These are phyloP conservation scores for Usnea hakonensis DNA, from an alignment of 495 filamentous ascomycete species.

Conservation along the genomic window DNA sequence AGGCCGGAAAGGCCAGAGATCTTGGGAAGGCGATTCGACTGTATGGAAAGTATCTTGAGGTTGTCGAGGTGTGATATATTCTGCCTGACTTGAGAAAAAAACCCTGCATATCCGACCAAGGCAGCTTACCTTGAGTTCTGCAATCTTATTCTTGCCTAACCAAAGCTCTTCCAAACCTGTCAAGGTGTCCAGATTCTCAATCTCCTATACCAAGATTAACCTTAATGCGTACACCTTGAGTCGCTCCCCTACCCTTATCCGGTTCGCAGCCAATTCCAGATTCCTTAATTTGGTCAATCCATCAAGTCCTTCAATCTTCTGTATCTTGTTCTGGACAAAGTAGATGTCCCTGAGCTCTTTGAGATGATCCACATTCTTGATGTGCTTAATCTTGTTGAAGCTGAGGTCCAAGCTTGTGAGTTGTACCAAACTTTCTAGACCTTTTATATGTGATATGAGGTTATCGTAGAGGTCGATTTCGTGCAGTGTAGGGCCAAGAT, in stretches of 20 bases:
- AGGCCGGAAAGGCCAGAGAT: constrained; percentile 67
- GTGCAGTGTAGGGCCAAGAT: constrained; percentile 54
- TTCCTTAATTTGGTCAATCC: constrained; percentile 66
- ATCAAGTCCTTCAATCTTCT: constrained; percentile 74
- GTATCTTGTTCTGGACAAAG: constrained; percentile 93
- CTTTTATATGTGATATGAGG: constrained; percentile 78
- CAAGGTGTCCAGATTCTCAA: constrained; percentile 77
- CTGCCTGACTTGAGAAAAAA: constrained; percentile 25
- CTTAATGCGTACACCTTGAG: not conserved
- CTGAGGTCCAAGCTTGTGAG: constrained; percentile 80
- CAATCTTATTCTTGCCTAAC: constrained; percentile 98
- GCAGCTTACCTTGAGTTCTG: constrained; percentile 56
- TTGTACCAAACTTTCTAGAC: constrained; percentile 66
- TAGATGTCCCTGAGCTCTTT: constrained; percentile 75
- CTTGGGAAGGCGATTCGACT: constrained; percentile 86
- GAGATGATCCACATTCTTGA: constrained; percentile 80
- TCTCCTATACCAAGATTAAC: constrained; percentile 46
- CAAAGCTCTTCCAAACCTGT: constrained; percentile 76
- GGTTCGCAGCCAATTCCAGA: constrained; percentile 85
- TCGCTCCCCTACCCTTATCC: constrained; percentile 54
- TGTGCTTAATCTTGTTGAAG: constrained; percentile 99
- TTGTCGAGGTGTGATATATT: constrained; percentile 62
- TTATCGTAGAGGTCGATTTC: constrained; percentile 99
- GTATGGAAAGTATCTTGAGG: constrained; percentile 86
- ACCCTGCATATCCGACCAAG: not conserved